A percentile compares a stretch with the other conserved stretches of the same genome.
Evolutionary conservation across 495 filamentous ascomycete genomes (phyloP).

Genomic region (Paragyromitra xinjiangensis): DNA sequence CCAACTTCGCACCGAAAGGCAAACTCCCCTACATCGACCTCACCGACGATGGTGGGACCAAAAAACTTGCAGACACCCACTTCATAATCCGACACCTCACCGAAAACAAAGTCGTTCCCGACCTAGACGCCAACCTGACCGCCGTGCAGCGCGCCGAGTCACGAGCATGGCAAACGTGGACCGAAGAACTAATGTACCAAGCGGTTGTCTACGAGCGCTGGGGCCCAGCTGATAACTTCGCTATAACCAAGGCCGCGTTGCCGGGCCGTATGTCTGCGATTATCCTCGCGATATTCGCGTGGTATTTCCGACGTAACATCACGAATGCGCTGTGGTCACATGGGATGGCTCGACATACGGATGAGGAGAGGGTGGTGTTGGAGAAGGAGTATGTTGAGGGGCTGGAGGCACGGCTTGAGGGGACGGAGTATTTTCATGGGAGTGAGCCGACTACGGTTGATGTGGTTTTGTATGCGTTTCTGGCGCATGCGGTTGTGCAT

Average conservation of each 20-base stretch:
- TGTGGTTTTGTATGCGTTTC: slow-evolving; percentile 19
- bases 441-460: slow-evolving; percentile 40
- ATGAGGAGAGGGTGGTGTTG: slow-evolving; percentile 16
- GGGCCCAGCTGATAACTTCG: slow-evolving; percentile 15
- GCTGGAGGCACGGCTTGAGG: slow-evolving; percentile 35
- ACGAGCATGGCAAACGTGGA: slow-evolving; percentile 41
- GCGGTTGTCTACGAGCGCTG: slow-evolving; percentile 29
- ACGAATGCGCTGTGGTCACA: slow-evolving; percentile 20
- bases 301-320: slow-evolving; percentile 31
- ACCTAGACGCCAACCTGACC: slow-evolving; percentile 32
- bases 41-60: slow-evolving; percentile 4
- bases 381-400: slow-evolving; percentile 32
- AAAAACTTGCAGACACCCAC: slow-evolving; percentile 39
- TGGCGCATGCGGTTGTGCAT: slow-evolving; percentile 8
- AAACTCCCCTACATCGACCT: slow-evolving; percentile 50
- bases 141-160: slow-evolving; percentile 40
- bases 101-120: slow-evolving; percentile 13
- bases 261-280: not conserved
- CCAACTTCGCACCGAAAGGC: slow-evolving; percentile 30
- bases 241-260: not conserved
- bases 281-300: slow-evolving; percentile 21
- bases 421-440: slow-evolving; percentile 38
- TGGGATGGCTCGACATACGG: slow-evolving; percentile 33
- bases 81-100: slow-evolving; percentile 41
- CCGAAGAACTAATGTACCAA: slow-evolving; percentile 42